Percentiles rank a stretch among this genome's conserved stretches.
Conservation (phyloP, 1,284 basidiomycete species). For the Sphaerobolus stellatus region DNA sequence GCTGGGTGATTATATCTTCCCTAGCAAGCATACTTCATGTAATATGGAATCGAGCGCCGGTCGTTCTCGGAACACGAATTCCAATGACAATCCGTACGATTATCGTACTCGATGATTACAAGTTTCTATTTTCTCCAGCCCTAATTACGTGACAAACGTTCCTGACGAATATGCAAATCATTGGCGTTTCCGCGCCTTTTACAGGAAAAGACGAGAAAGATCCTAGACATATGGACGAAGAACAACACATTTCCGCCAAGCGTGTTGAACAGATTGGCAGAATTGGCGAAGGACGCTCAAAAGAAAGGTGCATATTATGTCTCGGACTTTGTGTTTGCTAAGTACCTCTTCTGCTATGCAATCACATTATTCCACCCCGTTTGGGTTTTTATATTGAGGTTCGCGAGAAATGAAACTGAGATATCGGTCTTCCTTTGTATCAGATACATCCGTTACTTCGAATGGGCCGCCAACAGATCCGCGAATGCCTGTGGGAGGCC, state of each 20-base stretch:
- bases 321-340: conserved; percentile 64
- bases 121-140: conserved; percentile 23
- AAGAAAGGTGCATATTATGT: conserved; percentile 80
- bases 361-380: conserved; percentile 51
- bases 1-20: conserved; percentile 3
- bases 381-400: conserved; percentile 37
- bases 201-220: conserved; percentile 93
- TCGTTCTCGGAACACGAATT: background rate
- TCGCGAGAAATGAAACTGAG: conserved; percentile 67
- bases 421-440: conserved; percentile 58
- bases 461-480: conserved; percentile 40
- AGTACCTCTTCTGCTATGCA: conserved; percentile 69
- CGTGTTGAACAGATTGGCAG: conserved; percentile 65
- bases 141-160: conserved; percentile 23
- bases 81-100: conserved; percentile 10
- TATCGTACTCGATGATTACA: conserved; percentile 9
- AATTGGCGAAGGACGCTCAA: conserved; percentile 58
- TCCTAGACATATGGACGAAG: conserved; percentile 93
- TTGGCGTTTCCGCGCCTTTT: conserved; percentile 30
- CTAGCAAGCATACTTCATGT: conserved; percentile 8
- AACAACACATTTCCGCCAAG: conserved; percentile 77
- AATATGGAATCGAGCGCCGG: conserved; percentile 7
- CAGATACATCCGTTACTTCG: conserved; percentile 56
- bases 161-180: conserved; percentile 37
- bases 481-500: conserved; percentile 30